These are phyloP conservation scores for Chloromonas sp. DNA, from an alignment of 163 green algal species.

Conservation along the genomic window DNA sequence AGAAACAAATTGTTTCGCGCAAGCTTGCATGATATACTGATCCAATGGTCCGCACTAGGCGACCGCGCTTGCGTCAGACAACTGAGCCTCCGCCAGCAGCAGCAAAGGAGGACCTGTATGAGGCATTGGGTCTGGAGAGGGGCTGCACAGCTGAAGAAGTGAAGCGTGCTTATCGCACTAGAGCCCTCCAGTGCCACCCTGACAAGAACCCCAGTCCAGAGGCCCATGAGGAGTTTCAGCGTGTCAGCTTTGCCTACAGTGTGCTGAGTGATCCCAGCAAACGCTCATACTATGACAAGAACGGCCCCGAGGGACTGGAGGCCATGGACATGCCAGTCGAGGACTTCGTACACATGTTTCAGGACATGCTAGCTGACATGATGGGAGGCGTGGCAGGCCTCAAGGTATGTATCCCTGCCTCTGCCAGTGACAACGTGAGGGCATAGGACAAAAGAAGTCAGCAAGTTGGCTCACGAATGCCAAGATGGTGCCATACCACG, in stretches of 20 bases:
- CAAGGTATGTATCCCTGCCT: neutral
- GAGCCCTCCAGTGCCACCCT: conserved; percentile 3
- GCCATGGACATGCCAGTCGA: conserved; percentile 1
- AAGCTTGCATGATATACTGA: too few species aligned
- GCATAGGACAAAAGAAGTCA: too few species aligned
- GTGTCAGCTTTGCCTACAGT: neutral
- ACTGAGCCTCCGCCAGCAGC: neutral
- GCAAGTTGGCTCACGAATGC: too few species aligned
- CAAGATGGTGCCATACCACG: too few species aligned
- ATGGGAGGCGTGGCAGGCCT: conserved; percentile 1
- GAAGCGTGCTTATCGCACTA: conserved; percentile 3
- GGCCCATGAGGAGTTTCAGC: conserved; percentile 6
- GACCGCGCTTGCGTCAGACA: too few species aligned
- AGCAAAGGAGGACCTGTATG: conserved; percentile 6
- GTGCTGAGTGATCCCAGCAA: conserved; percentile 5
- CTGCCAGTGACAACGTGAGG: too few species aligned
- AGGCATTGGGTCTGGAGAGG: neutral
- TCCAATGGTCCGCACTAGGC: too few species aligned
- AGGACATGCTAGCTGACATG: conserved; percentile 11
- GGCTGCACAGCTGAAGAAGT: neutral
- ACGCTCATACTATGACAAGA: conserved; percentile 3
- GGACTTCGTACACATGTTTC: conserved; percentile 10
- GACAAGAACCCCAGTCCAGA: conserved; percentile 9
- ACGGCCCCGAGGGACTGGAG: conserved; percentile 6
- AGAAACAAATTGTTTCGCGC: too few species aligned